Conservation (phyloP, 2,329 filamentous ascomycete genomes). For the Berkeleyomyces rouxiae region DNA sequence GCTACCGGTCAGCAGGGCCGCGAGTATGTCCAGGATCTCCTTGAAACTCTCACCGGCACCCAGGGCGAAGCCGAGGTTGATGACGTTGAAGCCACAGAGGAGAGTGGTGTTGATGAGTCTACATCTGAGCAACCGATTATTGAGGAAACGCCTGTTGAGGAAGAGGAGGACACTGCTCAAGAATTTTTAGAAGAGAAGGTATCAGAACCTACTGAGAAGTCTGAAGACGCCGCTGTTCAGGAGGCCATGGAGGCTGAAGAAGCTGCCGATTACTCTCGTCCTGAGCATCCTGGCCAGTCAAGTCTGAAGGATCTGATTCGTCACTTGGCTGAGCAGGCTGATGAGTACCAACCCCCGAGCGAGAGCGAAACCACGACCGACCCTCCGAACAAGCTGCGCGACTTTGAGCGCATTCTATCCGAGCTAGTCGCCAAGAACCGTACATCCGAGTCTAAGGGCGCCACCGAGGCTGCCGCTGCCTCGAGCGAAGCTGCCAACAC, state of each 20-base stretch:
- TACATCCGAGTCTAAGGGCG: neutral
- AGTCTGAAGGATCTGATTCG: conserved; percentile 34
- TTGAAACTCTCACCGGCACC: conserved; percentile 29
- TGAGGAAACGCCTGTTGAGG: conserved; percentile 6
- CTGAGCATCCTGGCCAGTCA: conserved; percentile 14
- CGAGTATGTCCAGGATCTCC: conserved; percentile 32
- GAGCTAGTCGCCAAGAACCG: conserved; percentile 25
- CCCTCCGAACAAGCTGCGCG: conserved; percentile 24
- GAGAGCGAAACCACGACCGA: conserved; percentile 15
- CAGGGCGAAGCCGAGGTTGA: conserved; percentile 7
- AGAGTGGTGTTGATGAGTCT: neutral
- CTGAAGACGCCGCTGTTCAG: conserved; percentile 6
- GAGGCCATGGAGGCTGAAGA: conserved; percentile 8
- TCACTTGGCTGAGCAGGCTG: conserved; percentile 31
- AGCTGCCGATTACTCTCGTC: neutral
- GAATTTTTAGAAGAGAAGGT: conserved; percentile 6
- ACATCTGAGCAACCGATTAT: neutral
- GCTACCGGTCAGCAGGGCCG: conserved; percentile 28
- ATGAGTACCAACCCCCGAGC: conserved; percentile 17
- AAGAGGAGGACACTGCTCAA: conserved; percentile 6
- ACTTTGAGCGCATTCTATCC: conserved; percentile 35
- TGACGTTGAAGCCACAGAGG: conserved; percentile 9
- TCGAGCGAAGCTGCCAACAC: neutral
- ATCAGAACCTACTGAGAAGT: conserved; percentile 2
- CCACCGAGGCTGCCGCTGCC: neutral